Base-by-base conservation (phyloP, 2,329 filamentous ascomycete species). In the Coniella vitis region DNA sequence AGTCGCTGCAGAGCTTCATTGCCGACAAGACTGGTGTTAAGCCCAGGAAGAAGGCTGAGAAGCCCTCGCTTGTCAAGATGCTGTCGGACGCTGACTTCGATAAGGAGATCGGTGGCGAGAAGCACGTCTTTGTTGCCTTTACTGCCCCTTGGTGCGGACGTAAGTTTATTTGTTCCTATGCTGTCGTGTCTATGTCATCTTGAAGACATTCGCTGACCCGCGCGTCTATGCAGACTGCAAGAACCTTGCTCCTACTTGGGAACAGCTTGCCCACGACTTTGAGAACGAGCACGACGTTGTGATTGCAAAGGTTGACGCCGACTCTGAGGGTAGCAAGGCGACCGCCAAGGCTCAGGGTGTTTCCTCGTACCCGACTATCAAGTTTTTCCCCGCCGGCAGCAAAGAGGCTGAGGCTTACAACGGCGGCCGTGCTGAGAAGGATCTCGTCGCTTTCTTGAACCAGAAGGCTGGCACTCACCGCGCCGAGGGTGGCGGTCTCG, bases 111-210 rank as follows among this genome's bases (percentile, higher is more conserved):
- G 91, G 91, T 55, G 76, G 82, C 45, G 87, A 95, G 55, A 90
- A 95, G 78, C 77, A 94, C 68, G 88, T 95, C 17, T 69, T 98
- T 48, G 90, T 98, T 65, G 90, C 94, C 39, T 98, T 98, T 69
- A 98, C 94, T 59, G 91, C 93, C 46, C 90, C 93, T 46, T 97
- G 91, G 93, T 98, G 93, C 70, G 91, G 91, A 68, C 91, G 93
- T 97, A 81, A 71, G 90, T 86, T 45, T 36, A 17, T 29, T 10
- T 32, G 22, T 51, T 41, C 9, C 20, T 17, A 19, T 2, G 12
- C 4, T 14, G 19, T 12, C 14, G 2, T 17, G 2, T 14, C 9
- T 4, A 4, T 16, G 17, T 1, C 19, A 34, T 20, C 25, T 13
- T 36, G n/a, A 38, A 36, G 31, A n/a, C 36, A 25, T 17, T 45